phyloP scores from a whole-genome alignment of 2,329 filamentous ascomycete species.

The Lasiodiplodia gonubiensis region DNA sequence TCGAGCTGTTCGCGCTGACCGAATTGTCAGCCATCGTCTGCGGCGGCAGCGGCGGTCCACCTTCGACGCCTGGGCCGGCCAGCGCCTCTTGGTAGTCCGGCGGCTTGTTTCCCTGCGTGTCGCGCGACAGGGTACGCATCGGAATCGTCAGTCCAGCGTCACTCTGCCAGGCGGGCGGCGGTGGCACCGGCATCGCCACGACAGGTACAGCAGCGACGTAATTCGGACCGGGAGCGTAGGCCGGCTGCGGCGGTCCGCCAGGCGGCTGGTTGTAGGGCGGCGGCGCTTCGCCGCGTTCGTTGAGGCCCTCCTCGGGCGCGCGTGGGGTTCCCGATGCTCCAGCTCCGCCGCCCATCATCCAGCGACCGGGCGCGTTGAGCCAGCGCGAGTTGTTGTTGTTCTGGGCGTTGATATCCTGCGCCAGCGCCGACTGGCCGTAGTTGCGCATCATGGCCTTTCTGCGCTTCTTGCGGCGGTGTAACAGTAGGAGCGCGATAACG shows the following conservation, averaged over 20 bases:
- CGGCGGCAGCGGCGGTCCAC: background rate
- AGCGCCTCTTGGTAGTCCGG: constrained; percentile 47
- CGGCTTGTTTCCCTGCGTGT: constrained; percentile 44
- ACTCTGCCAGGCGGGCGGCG: background rate
- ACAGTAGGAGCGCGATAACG: constrained; percentile 50
- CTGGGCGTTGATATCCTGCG: constrained; percentile 45
- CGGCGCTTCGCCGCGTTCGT: constrained; percentile 69
- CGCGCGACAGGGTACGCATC: constrained; percentile 46
- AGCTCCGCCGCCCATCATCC: constrained; percentile 16
- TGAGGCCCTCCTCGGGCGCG: constrained; percentile 61
- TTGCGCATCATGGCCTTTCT: constrained; percentile 36
- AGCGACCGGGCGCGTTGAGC: constrained; percentile 35
- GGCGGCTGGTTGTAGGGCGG: constrained; percentile 61
- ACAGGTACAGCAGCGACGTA: constrained; percentile 1
- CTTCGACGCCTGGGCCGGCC: background rate
- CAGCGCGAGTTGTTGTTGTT: constrained; percentile 36
- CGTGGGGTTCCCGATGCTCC: background rate
- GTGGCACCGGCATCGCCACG: background rate
- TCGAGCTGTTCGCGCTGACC: constrained; percentile 16
- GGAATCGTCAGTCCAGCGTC: constrained; percentile 39
- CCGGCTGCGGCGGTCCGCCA: background rate
- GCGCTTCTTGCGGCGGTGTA: constrained; percentile 51
- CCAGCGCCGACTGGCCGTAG: constrained; percentile 43
- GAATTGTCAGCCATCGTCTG: background rate
- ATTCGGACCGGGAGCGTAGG: background rate